These are phyloP conservation scores for Entophlyctis luteolus DNA, from an alignment of 192 early-diverging fungal genomes.

Conservation along the genomic window DNA sequence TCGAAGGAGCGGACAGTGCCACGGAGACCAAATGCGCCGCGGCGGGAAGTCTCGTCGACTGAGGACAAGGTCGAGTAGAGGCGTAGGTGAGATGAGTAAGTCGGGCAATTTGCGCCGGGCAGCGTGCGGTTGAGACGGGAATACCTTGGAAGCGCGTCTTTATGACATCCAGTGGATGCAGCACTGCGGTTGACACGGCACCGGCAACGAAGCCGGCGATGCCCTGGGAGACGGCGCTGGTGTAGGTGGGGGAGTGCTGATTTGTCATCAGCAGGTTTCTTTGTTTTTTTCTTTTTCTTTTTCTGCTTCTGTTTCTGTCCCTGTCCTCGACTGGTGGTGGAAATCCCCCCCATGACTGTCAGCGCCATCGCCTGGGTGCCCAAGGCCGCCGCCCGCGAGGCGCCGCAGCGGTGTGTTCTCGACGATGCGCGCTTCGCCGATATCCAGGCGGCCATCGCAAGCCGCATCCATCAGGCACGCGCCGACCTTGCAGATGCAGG, in stretches of 20 bases:
- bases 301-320: too few species aligned
- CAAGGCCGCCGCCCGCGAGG: constrained; percentile 81
- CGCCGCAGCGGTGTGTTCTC: constrained; percentile 76
- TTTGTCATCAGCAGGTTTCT: too few species aligned
- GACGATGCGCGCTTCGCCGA: constrained; percentile 84
- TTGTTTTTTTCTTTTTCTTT: too few species aligned
- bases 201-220: constrained; percentile 85
- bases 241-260: too few species aligned
- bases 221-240: constrained; percentile 70
- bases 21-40: constrained; percentile 41
- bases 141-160: constrained; percentile 58
- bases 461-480: constrained; percentile 42
- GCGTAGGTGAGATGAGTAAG: neutral
- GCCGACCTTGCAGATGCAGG: constrained; percentile 13
- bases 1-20: constrained; percentile 42
- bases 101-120: neutral
- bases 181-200: constrained; percentile 65
- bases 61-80: neutral
- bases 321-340: too few species aligned
- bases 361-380: constrained; percentile 89
- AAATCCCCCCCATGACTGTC: constrained; percentile 60
- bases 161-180: constrained; percentile 81
- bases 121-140: neutral
- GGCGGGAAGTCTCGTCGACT: constrained; percentile 23
- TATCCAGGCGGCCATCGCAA: constrained; percentile 66